These are phyloP conservation scores for Erythrophleum ivorense DNA, from an alignment of 331 rosid genomes.

Conservation along the genomic window DNA sequence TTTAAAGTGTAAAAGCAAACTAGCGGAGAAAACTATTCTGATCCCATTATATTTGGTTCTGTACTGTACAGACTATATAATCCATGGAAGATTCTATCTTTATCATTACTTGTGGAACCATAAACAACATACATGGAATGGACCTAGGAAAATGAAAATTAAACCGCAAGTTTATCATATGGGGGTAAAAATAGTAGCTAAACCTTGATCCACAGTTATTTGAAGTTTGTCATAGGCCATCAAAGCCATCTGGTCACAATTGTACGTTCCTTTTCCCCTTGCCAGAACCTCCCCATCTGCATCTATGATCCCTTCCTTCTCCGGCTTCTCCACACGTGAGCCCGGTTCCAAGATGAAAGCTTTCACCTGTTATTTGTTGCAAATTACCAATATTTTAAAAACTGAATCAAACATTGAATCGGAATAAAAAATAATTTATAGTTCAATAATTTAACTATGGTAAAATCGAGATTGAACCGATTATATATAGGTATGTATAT, in stretches of 20 bases:
- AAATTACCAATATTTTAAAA: not conserved
- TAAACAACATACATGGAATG: not conserved
- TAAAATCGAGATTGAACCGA: too few species aligned
- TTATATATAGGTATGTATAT: too few species aligned
- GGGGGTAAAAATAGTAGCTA: constrained; percentile 87
- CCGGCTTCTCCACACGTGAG: constrained; percentile 45
- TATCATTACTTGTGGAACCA: constrained; percentile 18
- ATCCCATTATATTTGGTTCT: constrained; percentile 11
- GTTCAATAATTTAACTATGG: too few species aligned
- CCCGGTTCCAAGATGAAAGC: constrained; percentile 89
- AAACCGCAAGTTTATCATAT: constrained; percentile 26
- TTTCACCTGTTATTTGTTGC: constrained; percentile 67
- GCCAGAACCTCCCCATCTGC: constrained; percentile 93
- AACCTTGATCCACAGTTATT: constrained; percentile 84
- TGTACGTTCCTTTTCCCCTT: constrained; percentile 77
- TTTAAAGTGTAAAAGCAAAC: not conserved
- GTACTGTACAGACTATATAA: constrained; percentile 29
- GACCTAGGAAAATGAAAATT: not conserved
- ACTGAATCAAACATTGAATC: too few species aligned
- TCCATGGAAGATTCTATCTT: constrained; percentile 19
- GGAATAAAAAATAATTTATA: too few species aligned
- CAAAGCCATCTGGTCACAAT: constrained; percentile 62
- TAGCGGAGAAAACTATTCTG: not conserved
- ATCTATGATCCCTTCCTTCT: constrained; percentile 84
- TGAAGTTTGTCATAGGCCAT: constrained; percentile 83